Conservation (phyloP, 169 alveolate species). For the Eimeria praecox region DNA sequence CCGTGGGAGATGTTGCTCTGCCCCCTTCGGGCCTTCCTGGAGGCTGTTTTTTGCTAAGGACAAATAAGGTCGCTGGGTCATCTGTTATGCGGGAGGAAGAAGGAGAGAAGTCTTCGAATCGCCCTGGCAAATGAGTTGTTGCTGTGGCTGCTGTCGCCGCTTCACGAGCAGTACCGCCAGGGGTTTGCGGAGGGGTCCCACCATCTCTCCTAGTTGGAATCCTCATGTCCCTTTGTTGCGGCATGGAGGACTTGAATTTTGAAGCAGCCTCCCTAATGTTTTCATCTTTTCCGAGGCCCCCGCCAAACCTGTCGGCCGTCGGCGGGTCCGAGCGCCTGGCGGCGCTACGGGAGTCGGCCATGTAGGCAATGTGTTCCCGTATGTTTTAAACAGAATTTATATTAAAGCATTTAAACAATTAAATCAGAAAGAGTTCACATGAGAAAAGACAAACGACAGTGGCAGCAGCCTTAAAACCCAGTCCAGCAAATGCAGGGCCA, state of each 20-base stretch:
- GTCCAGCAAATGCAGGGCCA: neutral
- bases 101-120: neutral
- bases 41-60: conserved; percentile 15
- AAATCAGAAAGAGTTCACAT: neutral
- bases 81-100: conserved; percentile 25
- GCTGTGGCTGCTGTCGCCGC: neutral
- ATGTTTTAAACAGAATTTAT: neutral
- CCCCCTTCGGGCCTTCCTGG: neutral
- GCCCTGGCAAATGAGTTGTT: conserved; percentile 2
- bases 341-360: conserved; percentile 17
- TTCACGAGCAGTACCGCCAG: neutral
- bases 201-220: neutral
- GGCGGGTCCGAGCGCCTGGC: conserved; percentile 22
- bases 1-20: neutral
- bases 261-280: neutral
- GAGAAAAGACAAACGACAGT: neutral
- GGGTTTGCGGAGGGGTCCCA: neutral
- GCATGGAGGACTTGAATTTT: neutral
- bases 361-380: neutral
- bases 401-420: neutral
- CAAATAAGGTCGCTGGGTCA: neutral
- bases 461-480: conserved; percentile 8
- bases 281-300: neutral
- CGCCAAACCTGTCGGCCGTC: neutral
- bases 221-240: neutral